A percentile compares a stretch with the other conserved stretches of the same genome.
Evolutionary conservation across 1,139 yeast genomes (phyloP).

Genomic region (Saccharomycopsis crataegensis): DNA sequence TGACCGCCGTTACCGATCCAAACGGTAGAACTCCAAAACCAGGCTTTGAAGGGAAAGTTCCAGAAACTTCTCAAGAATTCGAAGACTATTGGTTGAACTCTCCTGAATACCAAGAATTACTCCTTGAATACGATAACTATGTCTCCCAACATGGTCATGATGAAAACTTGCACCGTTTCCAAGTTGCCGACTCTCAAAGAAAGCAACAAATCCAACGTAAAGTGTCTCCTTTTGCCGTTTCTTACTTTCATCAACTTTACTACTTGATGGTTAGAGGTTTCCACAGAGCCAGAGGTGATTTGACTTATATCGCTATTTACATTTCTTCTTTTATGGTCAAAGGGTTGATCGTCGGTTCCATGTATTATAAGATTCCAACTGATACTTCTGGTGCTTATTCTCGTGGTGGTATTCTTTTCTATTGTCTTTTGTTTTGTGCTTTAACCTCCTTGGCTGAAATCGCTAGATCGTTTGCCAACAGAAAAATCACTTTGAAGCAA

Average conservation of each 20-base stretch:
- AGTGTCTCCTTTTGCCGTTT: slow-evolving; percentile 57
- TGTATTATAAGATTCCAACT: slow-evolving; percentile 54
- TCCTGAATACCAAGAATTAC: slow-evolving; percentile 36
- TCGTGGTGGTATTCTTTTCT: slow-evolving; percentile 53
- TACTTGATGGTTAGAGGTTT: slow-evolving; percentile 55
- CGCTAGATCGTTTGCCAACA: slow-evolving; percentile 60
- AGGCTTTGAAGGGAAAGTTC: slow-evolving; percentile 49
- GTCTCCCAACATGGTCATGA: slow-evolving; percentile 31
- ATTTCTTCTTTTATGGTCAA: slow-evolving; percentile 60
- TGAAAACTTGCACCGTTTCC: slow-evolving; percentile 36
- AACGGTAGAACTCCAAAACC: slow-evolving; percentile 36
- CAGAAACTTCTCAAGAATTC: slow-evolving; percentile 51
- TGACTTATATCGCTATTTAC: slow-evolving; percentile 53
- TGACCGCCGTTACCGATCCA: slow-evolving; percentile 64
- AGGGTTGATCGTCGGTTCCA: slow-evolving; percentile 67
- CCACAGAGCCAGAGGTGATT: slow-evolving; percentile 58
- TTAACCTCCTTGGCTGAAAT: slow-evolving; percentile 70
- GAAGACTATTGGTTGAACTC: slow-evolving; percentile 49
- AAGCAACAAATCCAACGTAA: slow-evolving; percentile 38
- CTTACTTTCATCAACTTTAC: slow-evolving; percentile 56
- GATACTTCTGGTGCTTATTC: slow-evolving; percentile 54
- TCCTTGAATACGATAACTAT: slow-evolving; percentile 41
- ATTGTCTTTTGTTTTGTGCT: slow-evolving; percentile 74
- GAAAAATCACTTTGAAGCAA: slow-evolving; percentile 76
- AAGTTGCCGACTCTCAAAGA: slow-evolving; percentile 36